Evolutionary conservation across 805 yeast genomes (phyloP), one percentile per base, ranked within the genome.

Genomic region (Candida germanica): DNA sequence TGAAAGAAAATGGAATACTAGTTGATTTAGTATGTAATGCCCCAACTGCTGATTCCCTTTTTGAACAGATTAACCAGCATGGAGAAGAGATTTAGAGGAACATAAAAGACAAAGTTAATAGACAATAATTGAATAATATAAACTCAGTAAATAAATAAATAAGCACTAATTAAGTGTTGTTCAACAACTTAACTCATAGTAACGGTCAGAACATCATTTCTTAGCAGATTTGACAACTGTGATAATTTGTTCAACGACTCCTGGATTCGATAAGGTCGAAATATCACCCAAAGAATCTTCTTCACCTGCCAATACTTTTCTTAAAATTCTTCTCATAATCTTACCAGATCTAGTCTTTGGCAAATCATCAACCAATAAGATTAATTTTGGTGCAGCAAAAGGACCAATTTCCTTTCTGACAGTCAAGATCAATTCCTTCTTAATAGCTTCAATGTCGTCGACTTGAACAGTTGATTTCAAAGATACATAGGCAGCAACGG

Each of bases 321-420:
- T 83, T 65, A 93, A 75, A 45, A 93, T 84, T 72, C 98, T 86
- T 75, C 98, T 85, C 95, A 93, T 91, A 58, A 93, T 91, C 75
- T 93, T 93, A 51, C 98, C 98, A 8, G 96, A 87, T 70, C 98
- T 80, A 16, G 98, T 93, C 77, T 91, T 93, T 66, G 98, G 98
- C 62, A 93, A 77, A 58, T 93, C 98, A 42, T 79, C 82, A 38
- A 91, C 95, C 41, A 89, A 67, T 50, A 83, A 70, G 40, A 89
- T 80, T 33, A 80, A 70, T 65, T 89, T 89, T 56, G 98, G 98
- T 39, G 98, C 95, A 14, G 98, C 98, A 65, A 87, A 87, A 32
- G 87, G 87, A 29, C 96, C 96, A 61, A 88, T 88, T 55, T 83
- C 87, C 60, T 86, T 83, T 64, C 98, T 79, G 33, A 93, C 96